Evolutionary conservation across 352 stramenopile species (phyloP).

Genomic region (Pythium insidiosum): DNA sequence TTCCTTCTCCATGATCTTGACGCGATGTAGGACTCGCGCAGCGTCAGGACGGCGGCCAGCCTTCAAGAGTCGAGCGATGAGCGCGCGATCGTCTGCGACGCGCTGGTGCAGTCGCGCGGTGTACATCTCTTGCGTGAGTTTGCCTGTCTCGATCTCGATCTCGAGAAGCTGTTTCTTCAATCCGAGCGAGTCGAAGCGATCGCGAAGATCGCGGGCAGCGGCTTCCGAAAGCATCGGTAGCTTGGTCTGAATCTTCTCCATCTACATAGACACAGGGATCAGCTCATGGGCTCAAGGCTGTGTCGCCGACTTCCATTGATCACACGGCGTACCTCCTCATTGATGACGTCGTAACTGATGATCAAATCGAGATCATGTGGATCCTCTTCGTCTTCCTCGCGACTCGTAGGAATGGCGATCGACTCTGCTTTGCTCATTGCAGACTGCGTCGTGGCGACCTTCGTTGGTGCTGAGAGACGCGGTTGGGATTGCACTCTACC

Average conservation of each 20-base stretch:
- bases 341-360: slow-evolving; percentile 82
- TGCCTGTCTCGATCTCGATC: slow-evolving; percentile 78
- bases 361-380: slow-evolving; percentile 66
- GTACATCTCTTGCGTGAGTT: slow-evolving; percentile 69
- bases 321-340: slow-evolving; percentile 51
- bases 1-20: slow-evolving; percentile 79
- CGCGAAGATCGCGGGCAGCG: no score
- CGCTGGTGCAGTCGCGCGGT: slow-evolving; percentile 32
- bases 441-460: not conserved
- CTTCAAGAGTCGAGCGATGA: slow-evolving; percentile 37
- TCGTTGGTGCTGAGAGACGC: not conserved
- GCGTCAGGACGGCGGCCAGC: slow-evolving; percentile 41
- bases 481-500: not conserved
- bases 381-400: slow-evolving; percentile 22
- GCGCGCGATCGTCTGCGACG: slow-evolving; percentile 38
- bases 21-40: slow-evolving; percentile 55
- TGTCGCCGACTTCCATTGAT: no score
- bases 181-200: slow-evolving; percentile 57
- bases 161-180: slow-evolving; percentile 79
- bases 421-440: not conserved
- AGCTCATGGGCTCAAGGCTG: no score
- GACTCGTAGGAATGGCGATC: not conserved
- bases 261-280: no score
- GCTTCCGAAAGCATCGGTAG: no score
- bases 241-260: no score